Conservation (phyloP, 129 eudicot species). For the Helianthus annuus region HanXRQr2.0-SUNRISE NC_035436.2:188261379-188261878, state of each 20-base stretch:
- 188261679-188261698: conserved; percentile 10
- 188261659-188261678: conserved; percentile 10
- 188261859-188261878: no score
- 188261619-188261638: conserved; percentile 40
- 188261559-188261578: conserved; percentile 75
- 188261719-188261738: conserved; percentile 24
- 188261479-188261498: background rate
- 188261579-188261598: conserved; percentile 76
- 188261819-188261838: no score
- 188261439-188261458: conserved; percentile 28
- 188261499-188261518: background rate
- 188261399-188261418: conserved; percentile 86
- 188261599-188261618: conserved; percentile 74
- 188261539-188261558: conserved; percentile 85
- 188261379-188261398: conserved; percentile 98
- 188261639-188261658: conserved; percentile 20
- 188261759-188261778: background rate
- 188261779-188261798: background rate
- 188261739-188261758: conserved; percentile 14
- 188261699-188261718: conserved; percentile 16
- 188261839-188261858: no score
- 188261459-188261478: conserved; percentile 3
- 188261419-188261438: conserved; percentile 74
- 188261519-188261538: conserved; percentile 33
- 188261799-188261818: no score